Base-by-base conservation (phyloP, 208 protist species). In the Naegleria lovaniensis region DNA sequence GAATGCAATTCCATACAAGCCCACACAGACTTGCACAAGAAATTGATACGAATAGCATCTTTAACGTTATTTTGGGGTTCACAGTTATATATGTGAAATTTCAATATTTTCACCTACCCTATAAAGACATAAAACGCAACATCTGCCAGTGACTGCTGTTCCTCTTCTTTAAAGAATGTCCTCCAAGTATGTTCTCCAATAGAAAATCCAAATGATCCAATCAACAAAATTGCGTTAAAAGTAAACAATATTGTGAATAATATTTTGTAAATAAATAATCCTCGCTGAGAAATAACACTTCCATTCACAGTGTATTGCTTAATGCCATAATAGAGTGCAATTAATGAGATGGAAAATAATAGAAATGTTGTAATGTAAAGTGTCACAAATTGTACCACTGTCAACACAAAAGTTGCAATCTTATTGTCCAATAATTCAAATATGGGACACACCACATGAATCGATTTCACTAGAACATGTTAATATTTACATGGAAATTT, bases 341-440 rank as follows among this genome's bases (percentile, higher is more conserved):
- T 13, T 33, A 79, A 79, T 79, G 29, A 79, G 6, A 79, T 33
- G 19, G 29, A 29, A 33, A 79, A 79, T 36, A 79, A 36, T 79
- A 79, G n/a, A 36, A 79, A 36, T 79, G 67, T 79, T 36, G 29
- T 79, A 79, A 29, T 13, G n/a, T 79, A 79, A 1, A 79, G 29
- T 9, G 67, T 79, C 6, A 79, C 29, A 79, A 36, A 79, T 79
- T 36, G 16, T 36, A 79, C 29, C 19, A 79, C n/a, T 79, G 16
- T 79, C 1, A 79, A 36, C n/a, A 36, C 29, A 79, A 79, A 79
- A 9, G 67, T 36, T 36, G 67, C 67, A 79, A 79, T 79, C 16
- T 79, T 36, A 79, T 79, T 79, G n/a, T 79, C 67, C 29, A 79
- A 36, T 33, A 79, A 79, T 79, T 79, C 67, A 79, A 79, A 79